These are phyloP conservation scores for Yamadazyma dushanensis DNA, from an alignment of 1,139 yeast genomes.

Conservation along the genomic window DNA sequence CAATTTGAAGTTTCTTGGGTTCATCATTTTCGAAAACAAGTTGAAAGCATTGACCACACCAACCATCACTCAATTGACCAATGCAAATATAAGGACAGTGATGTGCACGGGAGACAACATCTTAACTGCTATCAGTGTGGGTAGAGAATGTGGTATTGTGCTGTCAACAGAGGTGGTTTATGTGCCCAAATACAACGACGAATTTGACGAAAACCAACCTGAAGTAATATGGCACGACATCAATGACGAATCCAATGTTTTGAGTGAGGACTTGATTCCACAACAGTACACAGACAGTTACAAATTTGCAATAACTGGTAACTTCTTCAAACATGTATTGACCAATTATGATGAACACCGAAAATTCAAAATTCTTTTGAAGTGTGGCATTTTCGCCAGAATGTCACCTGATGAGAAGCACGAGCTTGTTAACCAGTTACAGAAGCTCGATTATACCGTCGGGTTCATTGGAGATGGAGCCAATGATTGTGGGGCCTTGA, in stretches of 20 bases:
- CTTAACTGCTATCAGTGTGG: slow-evolving; percentile 92
- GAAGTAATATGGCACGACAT: slow-evolving; percentile 66
- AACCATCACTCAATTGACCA: slow-evolving; percentile 56
- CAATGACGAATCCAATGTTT: slow-evolving; percentile 46
- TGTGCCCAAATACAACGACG: slow-evolving; percentile 60
- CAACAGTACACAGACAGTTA: slow-evolving; percentile 39
- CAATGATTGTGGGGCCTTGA: slow-evolving; percentile 96
- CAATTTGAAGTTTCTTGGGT: slow-evolving; percentile 74
- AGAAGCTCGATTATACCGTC: slow-evolving; percentile 82
- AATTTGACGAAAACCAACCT: slow-evolving; percentile 27
- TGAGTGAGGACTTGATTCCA: slow-evolving; percentile 69
- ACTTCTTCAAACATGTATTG: slow-evolving; percentile 75
- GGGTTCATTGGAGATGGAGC: slow-evolving; percentile 99
- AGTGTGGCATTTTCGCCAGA: slow-evolving; percentile 81
- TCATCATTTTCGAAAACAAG: slow-evolving; percentile 89
- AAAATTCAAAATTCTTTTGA: slow-evolving; percentile 59
- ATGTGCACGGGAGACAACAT: slow-evolving; percentile 99
- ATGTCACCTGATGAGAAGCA: slow-evolving; percentile 99
- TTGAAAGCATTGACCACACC: slow-evolving; percentile 66
- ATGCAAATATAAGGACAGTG: slow-evolving; percentile 75
- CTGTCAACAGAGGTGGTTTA: slow-evolving; percentile 50
- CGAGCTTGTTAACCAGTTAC: slow-evolving; percentile 86
- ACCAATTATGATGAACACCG: slow-evolving; percentile 47
- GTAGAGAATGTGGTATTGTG: slow-evolving; percentile 75
- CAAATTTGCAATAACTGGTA: slow-evolving; percentile 87